A percentile compares a stretch with the other conserved stretches of the same genome.
Conservation (phyloP, 2,329 filamentous ascomycete genomes). For the Aphanocladium album region DNA sequence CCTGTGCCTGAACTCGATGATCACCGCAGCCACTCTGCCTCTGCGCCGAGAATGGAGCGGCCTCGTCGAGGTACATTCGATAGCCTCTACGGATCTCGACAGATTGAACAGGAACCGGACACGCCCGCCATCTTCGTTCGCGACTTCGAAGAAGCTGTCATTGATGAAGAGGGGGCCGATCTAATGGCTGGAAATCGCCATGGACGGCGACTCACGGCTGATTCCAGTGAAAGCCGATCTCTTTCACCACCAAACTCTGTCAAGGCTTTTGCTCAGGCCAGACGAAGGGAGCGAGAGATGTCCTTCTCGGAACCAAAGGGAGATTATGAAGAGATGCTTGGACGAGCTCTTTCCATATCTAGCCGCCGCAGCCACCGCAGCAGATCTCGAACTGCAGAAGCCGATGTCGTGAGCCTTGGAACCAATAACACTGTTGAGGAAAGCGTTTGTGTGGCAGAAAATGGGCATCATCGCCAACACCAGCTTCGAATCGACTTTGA, state of each 20-base stretch:
- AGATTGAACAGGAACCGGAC: conserved; percentile 35
- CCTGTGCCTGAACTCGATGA: conserved; percentile 81
- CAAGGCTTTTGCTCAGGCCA: conserved; percentile 90
- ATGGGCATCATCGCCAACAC: conserved; percentile 50
- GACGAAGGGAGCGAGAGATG: conserved; percentile 72
- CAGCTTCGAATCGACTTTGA: conserved; percentile 88
- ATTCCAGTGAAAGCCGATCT: conserved; percentile 59
- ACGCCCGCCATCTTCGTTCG: conserved; percentile 50
- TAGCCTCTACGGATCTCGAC: conserved; percentile 56
- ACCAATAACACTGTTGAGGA: conserved; percentile 72
- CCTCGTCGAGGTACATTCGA: conserved; percentile 69
- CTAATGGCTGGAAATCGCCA: conserved; percentile 38
- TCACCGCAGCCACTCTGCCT: conserved; percentile 65
- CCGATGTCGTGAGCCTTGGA: conserved; percentile 56
- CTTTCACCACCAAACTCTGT: conserved; percentile 92
- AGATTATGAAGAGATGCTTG: conserved; percentile 46
- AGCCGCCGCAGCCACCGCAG: conserved; percentile 57
- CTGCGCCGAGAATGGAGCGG: conserved; percentile 55
- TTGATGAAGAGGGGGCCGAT: conserved; percentile 64
- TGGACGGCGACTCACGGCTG: conserved; percentile 52
- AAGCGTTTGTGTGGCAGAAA: conserved; percentile 82
- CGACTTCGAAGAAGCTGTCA: conserved; percentile 82
- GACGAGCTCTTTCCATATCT: conserved; percentile 65
- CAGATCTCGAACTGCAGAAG: conserved; percentile 55
- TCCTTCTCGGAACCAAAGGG: conserved; percentile 47